Base-by-base conservation (phyloP, 2,329 filamentous ascomycete species). In the Colletotrichum sidae region DNA sequence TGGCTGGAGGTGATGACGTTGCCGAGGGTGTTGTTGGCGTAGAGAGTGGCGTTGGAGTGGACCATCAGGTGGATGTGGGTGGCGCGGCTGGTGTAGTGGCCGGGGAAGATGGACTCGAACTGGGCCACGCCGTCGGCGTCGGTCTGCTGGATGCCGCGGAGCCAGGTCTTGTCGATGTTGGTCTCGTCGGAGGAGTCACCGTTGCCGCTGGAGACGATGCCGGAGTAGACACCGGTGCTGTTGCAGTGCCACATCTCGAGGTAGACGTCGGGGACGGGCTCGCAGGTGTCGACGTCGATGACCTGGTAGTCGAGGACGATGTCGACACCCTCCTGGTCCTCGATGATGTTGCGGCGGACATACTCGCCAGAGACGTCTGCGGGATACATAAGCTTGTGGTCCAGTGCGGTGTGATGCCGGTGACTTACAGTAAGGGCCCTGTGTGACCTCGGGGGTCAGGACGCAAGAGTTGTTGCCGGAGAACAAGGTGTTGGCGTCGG, bases 1-100 rank as follows among this genome's bases (percentile, higher is more conserved):
- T 90, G 86, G 2, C 83, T 81, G 51, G 84, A 81, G 38, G 77
- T 80, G 33, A 82, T 79, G 63, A 80, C 83, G 54, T 34, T 77
- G 17, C 56, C 56, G 4, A 80, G 72, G 1, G 78, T 80, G 44
- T 71, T 66, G 70, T 80, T 79, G 37, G 69, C 47, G 11, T 72
- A 69, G 4, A 74, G 67, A 10, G 73, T 74, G 35, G 76, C 74
- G 56, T 73, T 69, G 59, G 67, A 67, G 70, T 77, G 75, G 35
- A 73, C 72, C 60, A 79, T 72, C 42, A 80, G 67, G 70, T 82
- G 81, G 55, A 79, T 76, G 70, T 83, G 80, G 4, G 72, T 76
- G 11, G 81, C 72, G 41, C 80, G 78, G 12, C 77, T 77, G 34
- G 67, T 70, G 70, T 81, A 81, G 69, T 82, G 79, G 11, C 81